A percentile compares a stretch with the other conserved stretches of the same genome.
Conservation (phyloP, 176 grass and related monocot genomes). For the Carex cristatella region DNA sequence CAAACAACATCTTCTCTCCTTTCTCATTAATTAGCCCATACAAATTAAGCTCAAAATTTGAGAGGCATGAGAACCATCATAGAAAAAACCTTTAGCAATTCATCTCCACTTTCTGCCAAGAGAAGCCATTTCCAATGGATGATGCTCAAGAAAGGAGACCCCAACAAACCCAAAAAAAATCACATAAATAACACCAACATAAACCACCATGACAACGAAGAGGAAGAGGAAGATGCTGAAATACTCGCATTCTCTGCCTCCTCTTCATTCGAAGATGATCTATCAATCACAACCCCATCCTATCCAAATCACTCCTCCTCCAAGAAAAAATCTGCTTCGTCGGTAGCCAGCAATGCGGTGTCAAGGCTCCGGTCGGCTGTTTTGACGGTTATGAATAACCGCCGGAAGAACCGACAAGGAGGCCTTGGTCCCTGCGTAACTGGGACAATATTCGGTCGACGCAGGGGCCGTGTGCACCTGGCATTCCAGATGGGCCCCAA, state of each 20-base stretch:
- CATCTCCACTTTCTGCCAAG: conserved; percentile 21
- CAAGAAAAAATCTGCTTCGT: conserved; percentile 3
- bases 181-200: not conserved
- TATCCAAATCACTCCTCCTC: not conserved
- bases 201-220: not conserved
- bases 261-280: conserved; percentile 14
- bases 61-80: conserved; percentile 30
- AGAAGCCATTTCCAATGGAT: conserved; percentile 27
- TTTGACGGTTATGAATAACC: conserved; percentile 49
- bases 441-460: conserved; percentile 86
- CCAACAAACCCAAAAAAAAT: conserved; percentile 14
- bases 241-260: conserved; percentile 18
- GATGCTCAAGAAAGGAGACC: conserved; percentile 20
- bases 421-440: conserved; percentile 63
- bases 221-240: conserved; percentile 25
- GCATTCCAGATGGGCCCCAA: conserved; percentile 82
- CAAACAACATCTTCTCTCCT: not conserved
- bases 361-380: conserved; percentile 50
- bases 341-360: conserved; percentile 32
- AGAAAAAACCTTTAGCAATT: conserved; percentile 21
- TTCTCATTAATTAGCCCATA: conserved; percentile 8
- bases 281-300: not conserved
- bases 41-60: not conserved
- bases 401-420: conserved; percentile 23
- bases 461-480: conserved; percentile 64